Evolutionary conservation across 352 stramenopile genomes (phyloP).

Genomic region (Pythium dissimile): DNA sequence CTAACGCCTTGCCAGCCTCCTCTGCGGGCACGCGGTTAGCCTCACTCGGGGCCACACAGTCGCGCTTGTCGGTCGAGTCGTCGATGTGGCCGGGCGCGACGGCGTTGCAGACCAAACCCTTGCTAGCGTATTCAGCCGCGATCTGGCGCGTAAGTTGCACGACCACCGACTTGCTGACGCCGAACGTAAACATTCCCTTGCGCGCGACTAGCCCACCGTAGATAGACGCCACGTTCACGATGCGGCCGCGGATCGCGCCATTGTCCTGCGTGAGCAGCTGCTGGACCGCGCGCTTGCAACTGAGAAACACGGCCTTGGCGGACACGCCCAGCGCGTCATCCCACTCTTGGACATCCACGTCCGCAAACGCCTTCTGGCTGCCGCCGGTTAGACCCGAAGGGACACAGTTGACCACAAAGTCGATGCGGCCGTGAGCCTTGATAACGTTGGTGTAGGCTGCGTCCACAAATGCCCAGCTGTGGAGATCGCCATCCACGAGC

Average conservation of each 20-base stretch:
- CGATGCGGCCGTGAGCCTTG: constrained; percentile 49
- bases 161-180: constrained; percentile 56
- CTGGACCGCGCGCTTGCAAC: constrained; percentile 61
- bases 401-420: constrained; percentile 76
- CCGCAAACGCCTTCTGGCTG: constrained; percentile 35
- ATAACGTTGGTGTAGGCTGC: constrained; percentile 34
- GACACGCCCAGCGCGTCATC: constrained; percentile 59
- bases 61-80: constrained; percentile 54
- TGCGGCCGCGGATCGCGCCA: constrained; percentile 44
- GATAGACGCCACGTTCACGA: constrained; percentile 63
- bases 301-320: constrained; percentile 62
- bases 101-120: constrained; percentile 61
- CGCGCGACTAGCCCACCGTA: constrained; percentile 53
- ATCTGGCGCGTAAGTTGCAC: constrained; percentile 68
- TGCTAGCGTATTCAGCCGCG: constrained; percentile 51
- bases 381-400: constrained; percentile 26
- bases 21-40: constrained; percentile 56
- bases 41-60: constrained; percentile 43
- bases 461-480: constrained; percentile 52
- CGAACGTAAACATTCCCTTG: constrained; percentile 60
- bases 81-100: constrained; percentile 60
- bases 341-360: constrained; percentile 44
- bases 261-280: constrained; percentile 65
- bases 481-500: constrained; percentile 44
- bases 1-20: constrained; percentile 48